A percentile compares a stretch with the other conserved stretches of the same genome.
Conservation (phyloP, 192 early-diverging fungal genomes). For the Podila horticola region DNA sequence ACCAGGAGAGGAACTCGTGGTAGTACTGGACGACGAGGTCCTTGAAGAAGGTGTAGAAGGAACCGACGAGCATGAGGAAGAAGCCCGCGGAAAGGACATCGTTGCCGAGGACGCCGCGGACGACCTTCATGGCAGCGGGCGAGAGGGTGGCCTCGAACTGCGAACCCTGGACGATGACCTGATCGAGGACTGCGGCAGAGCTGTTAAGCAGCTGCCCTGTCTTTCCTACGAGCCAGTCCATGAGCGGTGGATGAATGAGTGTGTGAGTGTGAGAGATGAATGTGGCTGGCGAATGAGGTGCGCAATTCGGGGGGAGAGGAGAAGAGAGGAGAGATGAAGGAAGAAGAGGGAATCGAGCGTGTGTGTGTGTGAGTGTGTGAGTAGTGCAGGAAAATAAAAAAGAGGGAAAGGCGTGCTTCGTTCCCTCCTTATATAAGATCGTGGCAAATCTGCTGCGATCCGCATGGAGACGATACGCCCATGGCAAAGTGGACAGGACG, state of each 20-base stretch:
- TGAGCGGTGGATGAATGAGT: neutral
- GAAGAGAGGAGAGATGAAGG: neutral
- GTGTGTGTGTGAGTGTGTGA: neutral
- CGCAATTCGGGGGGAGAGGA: neutral
- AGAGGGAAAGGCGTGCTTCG: neutral
- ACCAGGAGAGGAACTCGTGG: slow-evolving; percentile 43
- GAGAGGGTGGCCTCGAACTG: slow-evolving; percentile 44
- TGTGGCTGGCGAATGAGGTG: neutral
- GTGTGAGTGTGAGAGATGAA: neutral
- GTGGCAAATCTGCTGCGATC: neutral
- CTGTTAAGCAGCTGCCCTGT: slow-evolving; percentile 38
- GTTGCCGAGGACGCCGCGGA: slow-evolving; percentile 45
- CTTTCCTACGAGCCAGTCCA: slow-evolving; percentile 45
- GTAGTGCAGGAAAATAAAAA: neutral
- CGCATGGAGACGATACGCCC: neutral
- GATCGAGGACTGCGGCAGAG: slow-evolving; percentile 38
- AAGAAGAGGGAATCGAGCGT: neutral
- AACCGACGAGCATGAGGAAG: slow-evolving; percentile 46
- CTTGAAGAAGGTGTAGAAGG: slow-evolving; percentile 48
- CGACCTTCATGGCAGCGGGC: slow-evolving; percentile 40
- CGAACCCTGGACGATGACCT: slow-evolving; percentile 29
- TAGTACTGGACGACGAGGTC: slow-evolving; percentile 40
- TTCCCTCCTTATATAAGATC: neutral
- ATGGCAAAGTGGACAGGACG: too few relatives aligned
- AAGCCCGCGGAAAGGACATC: slow-evolving; percentile 51